Percentiles rank a stretch among this genome's conserved stretches.
These are phyloP conservation scores for Scytalidium sp. DNA, from an alignment of 2,329 filamentous ascomycete species.

Conservation along the genomic window DNA sequence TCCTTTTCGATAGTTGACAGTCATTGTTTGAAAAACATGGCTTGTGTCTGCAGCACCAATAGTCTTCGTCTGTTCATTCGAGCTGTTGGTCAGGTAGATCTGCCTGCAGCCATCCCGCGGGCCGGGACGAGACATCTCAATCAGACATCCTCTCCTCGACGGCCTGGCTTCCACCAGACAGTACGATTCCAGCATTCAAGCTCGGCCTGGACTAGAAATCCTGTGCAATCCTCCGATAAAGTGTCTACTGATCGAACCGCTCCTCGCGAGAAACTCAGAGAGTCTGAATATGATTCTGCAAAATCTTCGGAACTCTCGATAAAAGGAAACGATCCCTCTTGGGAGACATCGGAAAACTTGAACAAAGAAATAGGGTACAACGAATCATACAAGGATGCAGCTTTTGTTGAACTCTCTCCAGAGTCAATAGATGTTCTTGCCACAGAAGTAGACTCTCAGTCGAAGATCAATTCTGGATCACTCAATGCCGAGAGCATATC, in stretches of 20 bases:
- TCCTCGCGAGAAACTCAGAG: not conserved
- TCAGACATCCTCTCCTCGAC: slow-evolving; percentile 5
- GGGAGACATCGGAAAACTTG: slow-evolving; percentile 60
- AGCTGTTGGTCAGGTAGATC: slow-evolving; percentile 25
- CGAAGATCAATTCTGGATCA: not conserved
- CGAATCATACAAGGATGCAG: slow-evolving; percentile 8
- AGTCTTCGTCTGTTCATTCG: slow-evolving; percentile 25
- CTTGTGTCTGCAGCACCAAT: slow-evolving; percentile 23
- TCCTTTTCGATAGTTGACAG: too few relatives aligned
- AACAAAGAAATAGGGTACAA: slow-evolving; percentile 37
- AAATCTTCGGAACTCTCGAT: not conserved
- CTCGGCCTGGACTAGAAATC: not conserved
- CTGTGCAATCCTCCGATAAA: not conserved
- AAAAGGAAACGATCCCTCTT: not conserved
- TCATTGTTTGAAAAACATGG: slow-evolving; percentile 18
- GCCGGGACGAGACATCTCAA: not conserved
- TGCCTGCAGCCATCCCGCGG: slow-evolving; percentile 10
- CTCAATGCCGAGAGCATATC: not conserved
- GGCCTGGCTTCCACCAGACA: not conserved
- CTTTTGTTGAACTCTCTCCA: slow-evolving; percentile 31
- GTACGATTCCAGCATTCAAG: not conserved
- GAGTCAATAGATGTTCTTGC: slow-evolving; percentile 32
- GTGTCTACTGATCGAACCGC: not conserved
- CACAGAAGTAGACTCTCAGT: slow-evolving; percentile 11
- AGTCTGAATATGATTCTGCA: not conserved